Evolutionary conservation across 768 basidiomycete genomes (phyloP), one percentile per base, ranked within the genome.

Genomic region (Sistotremastrum niveocremeum): DNA sequence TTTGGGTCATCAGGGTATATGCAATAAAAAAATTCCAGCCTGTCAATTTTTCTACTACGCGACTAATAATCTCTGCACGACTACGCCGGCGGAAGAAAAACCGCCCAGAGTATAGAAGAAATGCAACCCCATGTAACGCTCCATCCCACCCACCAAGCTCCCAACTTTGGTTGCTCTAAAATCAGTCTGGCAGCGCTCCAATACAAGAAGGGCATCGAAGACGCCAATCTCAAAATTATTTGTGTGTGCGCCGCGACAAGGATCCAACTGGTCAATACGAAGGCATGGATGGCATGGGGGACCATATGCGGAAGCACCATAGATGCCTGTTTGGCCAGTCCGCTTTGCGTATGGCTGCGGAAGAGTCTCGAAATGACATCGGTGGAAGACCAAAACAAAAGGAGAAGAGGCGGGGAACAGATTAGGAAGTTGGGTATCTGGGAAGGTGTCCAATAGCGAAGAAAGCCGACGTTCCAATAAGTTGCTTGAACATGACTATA

Each of bases 401-500:
- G 64, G 42, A 63, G 37, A 45, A 94, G 71, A 0, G 82, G 70
- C 0, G 94, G 94, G 0, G 75, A 55, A 10, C 83, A 77, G 46
- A 98, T 69, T 49, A 88, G 51, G 57, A 97, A 85, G 62, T 97
- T 95, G 40, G 95, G 95, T 2, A 89, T 54, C 61, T 99, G 93
- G 32, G 72, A 63, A 28, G 65, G 50, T 0, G 81, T 81, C 88
- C 88, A 99, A 62, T 98, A 98, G 3, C 69, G 74, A 50, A 99
- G 61, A 52, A 93, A 76, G 10, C 93, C 90, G 48, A 73, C 65
- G 57, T 84, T 70, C 95, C 94, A 99, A 60, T 98, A 97, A 45
- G 72, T 68, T 4, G 63, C 64, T 59, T 99, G 94, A 2, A 84
- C 84, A 56, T 87, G 75, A 7, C 74, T 65, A 60, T 98, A 99